Percentiles rank a stretch among this genome's conserved stretches.
Conservation (phyloP, 1,284 basidiomycete species). For the Rhodotorula sp. region DNA sequence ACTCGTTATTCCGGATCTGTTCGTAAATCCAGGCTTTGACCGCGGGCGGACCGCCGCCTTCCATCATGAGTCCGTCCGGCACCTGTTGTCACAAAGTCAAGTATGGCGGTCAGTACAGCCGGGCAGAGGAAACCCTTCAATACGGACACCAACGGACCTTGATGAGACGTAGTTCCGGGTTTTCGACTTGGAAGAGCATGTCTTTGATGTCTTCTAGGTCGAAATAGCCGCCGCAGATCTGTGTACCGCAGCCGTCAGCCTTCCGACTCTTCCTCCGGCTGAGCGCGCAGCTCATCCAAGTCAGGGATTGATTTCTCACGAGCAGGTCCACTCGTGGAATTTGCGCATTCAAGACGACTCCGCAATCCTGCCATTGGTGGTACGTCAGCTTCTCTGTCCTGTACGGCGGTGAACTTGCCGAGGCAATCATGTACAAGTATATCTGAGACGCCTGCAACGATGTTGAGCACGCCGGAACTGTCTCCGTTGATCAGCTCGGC, state of each 20-base stretch:
- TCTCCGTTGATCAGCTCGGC: constrained; percentile 15
- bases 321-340: constrained; percentile 23
- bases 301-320: not conserved
- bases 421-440: constrained; percentile 14
- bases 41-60: constrained; percentile 22
- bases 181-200: constrained; percentile 16
- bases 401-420: too few species aligned
- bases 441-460: constrained; percentile 18
- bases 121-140: too few species aligned
- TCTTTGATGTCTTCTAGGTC: constrained; percentile 27
- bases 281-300: too few species aligned
- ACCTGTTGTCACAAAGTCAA: constrained; percentile 2
- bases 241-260: not conserved
- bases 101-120: not conserved
- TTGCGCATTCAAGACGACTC: constrained; percentile 23
- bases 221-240: constrained; percentile 33
- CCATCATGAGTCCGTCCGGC: constrained; percentile 32
- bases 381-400: too few species aligned
- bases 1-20: constrained; percentile 14
- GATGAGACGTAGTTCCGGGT: constrained; percentile 8
- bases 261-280: too few species aligned
- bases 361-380: constrained; percentile 17
- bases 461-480: not conserved
- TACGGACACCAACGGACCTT: constrained; percentile 9
- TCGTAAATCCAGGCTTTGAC: constrained; percentile 20